Base-by-base conservation (phyloP, 257 asterid genomes). In the Coffea eugenioides region DNA sequence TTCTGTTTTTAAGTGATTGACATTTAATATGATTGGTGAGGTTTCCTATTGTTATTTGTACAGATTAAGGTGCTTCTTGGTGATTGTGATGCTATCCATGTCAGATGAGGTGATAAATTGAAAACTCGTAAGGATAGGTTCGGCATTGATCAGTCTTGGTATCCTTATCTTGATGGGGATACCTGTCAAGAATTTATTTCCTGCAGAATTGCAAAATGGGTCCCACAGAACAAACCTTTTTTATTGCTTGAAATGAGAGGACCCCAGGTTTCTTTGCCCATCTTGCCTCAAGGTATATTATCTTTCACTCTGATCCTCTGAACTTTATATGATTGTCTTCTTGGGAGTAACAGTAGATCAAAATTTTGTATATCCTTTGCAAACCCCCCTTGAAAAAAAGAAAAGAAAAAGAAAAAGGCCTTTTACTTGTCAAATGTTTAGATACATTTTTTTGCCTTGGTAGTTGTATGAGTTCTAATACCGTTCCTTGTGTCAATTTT, bases 51-150 rank as follows among this genome's bases (percentile, higher is more conserved):
- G 46, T 66, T 79, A 43, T 75, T 79, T 59, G 61, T 83, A 77
- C 85, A 96, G 99, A 90, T 96, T 80, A 94, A 88, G 90, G 86
- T 85, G 20, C 89, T 74, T 64, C 94, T 96, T 67, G 98, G 97
- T 75, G 97, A 92, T 80, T 96, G 94, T 80, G 97, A 91, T 88
- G 98, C 98, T 54, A 91, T 96, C 54, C 99, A 96, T 86, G 97
- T 96, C 73, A 97, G 99, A 36, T 90, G 99, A 77, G 99, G 99
- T 46, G 99, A 96, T 88, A 88, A 71, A 80, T 77, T 96, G 83
- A 96, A 92, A 82, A 94, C 92, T 54, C 93, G 97, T 68, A 94
- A 94, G 87, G 98, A 96, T 79, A 89, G 98, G 79, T 89, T 84
- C 71, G 98, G 99, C 16, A 92, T 90, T 77, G 93, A 86, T 1